Evolutionary conservation across 352 stramenopile species (phyloP), one percentile per base, ranked within the genome.

Genomic region (Pythium phragmitis): DNA sequence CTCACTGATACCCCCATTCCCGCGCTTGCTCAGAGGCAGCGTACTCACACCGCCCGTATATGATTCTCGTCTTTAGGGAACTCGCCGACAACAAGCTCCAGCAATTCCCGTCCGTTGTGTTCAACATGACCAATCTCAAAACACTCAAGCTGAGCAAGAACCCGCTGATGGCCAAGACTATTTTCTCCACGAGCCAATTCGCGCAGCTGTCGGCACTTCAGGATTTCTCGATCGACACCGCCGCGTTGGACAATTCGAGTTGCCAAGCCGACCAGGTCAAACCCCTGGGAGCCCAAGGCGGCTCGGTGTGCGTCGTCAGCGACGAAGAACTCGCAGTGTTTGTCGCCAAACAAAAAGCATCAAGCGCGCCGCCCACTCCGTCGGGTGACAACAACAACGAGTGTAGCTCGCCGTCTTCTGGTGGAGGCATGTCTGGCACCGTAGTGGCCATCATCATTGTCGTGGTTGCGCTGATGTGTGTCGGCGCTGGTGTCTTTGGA

Each of bases 51-150:
- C 21, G 21, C 21, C 21, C 21, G 21, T 21, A 21, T 21, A 21
- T 21, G n/a, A 36, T 43, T 36, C 7, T 46, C 26, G n/a, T 7
- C 8, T 1, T 49, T 48, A 69, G 63, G 26, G 58, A 67, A 49
- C 64, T 70, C 2, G 36, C 41, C 14, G 47, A 56, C 28, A 70
- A 70, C 58, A 57, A 57, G n/a, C 46, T 70, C 23, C n/a, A 13
- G 26, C 19, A 26, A 26, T 60, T 70, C 11, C 64, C 64, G 5
- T 19, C 45, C 4, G 54, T 60, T 4, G 39, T 70, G 13, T 66
- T 57, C 26, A 34, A 23, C 17, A 56, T 67, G 11, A 19, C 51
- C 11, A 67, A 52, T 12, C 57, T 70, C 17, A 52, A 54, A 9
- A 50, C 45, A 11, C 57, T 70, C 17, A 48, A 56, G 28, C 21